A percentile compares a stretch with the other conserved stretches of the same genome.
phyloP scores from a whole-genome alignment of 2,329 filamentous ascomycete genomes.

The Cladophialophora bantiana region DNA sequence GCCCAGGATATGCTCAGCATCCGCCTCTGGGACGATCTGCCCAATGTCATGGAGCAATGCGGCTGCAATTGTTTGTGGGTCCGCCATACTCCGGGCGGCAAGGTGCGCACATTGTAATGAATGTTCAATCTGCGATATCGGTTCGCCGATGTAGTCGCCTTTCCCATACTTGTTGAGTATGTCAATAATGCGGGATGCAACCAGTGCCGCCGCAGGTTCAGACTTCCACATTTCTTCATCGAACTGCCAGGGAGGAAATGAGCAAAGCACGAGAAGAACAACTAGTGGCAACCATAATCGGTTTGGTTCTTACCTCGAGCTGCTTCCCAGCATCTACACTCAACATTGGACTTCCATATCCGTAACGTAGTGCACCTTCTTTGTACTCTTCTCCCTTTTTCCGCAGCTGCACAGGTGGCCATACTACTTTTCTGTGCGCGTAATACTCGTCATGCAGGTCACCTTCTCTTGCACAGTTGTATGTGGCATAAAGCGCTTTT shows the following conservation, averaged over 20 bases:
- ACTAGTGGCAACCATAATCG: too few relatives aligned
- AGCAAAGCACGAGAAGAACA: background rate
- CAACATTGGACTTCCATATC: slow-evolving; percentile 50
- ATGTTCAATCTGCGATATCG: slow-evolving; percentile 21
- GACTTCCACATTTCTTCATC: background rate
- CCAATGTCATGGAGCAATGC: slow-evolving; percentile 54
- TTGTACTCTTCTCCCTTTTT: slow-evolving; percentile 46
- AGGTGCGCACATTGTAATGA: slow-evolving; percentile 23
- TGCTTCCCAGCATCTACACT: slow-evolving; percentile 42
- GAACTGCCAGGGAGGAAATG: background rate
- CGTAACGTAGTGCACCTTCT: slow-evolving; percentile 47
- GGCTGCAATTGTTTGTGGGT: slow-evolving; percentile 46
- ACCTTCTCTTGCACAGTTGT: slow-evolving; percentile 50
- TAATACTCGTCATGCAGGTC: slow-evolving; percentile 55
- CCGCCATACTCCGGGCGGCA: slow-evolving; percentile 7
- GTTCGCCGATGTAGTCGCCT: slow-evolving; percentile 22
- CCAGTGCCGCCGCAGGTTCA: slow-evolving; percentile 1
- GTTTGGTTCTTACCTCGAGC: slow-evolving; percentile 14
- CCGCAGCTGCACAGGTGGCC: slow-evolving; percentile 51
- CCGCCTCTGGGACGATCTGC: slow-evolving; percentile 47
- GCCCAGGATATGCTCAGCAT: slow-evolving; percentile 12
- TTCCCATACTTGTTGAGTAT: slow-evolving; percentile 11
- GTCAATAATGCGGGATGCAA: slow-evolving; percentile 6
- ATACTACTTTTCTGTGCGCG: slow-evolving; percentile 49
- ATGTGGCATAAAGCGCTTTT: slow-evolving; percentile 53